phyloP scores from a whole-genome alignment of 345 rosid genomes.

The Adansonia digitata region DNA sequence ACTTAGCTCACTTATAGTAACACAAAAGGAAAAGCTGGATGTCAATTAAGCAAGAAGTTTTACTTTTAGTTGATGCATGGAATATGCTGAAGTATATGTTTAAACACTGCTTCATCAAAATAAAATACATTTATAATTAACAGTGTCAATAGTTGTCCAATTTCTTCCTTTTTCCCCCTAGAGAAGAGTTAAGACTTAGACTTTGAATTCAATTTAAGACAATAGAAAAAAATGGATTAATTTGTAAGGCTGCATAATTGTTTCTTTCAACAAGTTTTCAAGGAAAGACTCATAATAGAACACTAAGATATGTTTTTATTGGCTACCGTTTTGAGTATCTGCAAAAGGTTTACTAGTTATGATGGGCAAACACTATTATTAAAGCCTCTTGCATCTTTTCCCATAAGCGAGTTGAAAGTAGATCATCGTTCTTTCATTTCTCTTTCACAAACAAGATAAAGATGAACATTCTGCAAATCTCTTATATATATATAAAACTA shows the following conservation, averaged over 20 bases:
- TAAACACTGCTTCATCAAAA: background rate
- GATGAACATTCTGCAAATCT: background rate
- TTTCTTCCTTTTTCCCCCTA: background rate
- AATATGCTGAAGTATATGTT: slow-evolving; percentile 14
- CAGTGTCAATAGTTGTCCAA: background rate
- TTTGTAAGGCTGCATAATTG: background rate
- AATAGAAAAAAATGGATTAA: background rate
- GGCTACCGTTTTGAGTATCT: background rate
- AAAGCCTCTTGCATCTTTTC: background rate
- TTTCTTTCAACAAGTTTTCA: background rate
- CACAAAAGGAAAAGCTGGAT: background rate
- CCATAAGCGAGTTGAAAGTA: slow-evolving; percentile 1
- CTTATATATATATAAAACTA: background rate
- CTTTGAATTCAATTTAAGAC: background rate
- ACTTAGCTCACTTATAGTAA: background rate
- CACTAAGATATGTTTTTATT: background rate
- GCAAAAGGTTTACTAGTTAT: background rate
- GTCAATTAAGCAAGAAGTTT: background rate
- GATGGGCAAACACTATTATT: background rate
- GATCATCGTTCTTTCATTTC: background rate
- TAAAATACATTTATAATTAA: background rate
- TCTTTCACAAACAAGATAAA: background rate
- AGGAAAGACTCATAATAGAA: background rate
- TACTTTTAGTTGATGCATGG: background rate
- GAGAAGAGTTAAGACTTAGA: background rate